Conservation (phyloP, 2,329 filamentous ascomycete genomes). For the Tolypocladium tropicale region DNA sequence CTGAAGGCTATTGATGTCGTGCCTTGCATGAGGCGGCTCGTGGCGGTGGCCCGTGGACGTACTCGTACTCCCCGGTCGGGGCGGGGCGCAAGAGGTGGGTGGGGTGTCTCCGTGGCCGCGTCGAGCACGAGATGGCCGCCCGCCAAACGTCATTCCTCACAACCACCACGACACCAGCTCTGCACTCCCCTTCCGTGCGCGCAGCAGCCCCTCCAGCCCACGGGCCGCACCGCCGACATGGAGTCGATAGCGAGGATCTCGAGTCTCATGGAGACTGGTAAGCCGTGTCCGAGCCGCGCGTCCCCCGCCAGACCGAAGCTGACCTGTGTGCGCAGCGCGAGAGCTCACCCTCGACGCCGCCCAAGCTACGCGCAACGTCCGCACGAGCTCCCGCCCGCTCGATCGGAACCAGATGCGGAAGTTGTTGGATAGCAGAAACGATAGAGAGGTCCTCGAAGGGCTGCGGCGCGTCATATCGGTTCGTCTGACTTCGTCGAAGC, state of each 20-base stretch:
- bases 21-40: not conserved
- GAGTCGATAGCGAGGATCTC: constrained; percentile 95
- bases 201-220: constrained; percentile 2
- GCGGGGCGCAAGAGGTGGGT: too few relatives aligned
- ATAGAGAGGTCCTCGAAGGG: constrained; percentile 87
- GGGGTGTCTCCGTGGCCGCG: not conserved
- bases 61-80: not conserved
- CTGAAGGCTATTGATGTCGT: not conserved
- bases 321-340: constrained; percentile 51
- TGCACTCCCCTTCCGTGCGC: not conserved
- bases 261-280: constrained; percentile 88
- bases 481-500: constrained; percentile 21
- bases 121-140: not conserved
- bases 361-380: constrained; percentile 65
- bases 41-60: not conserved
- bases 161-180: not conserved
- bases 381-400: constrained; percentile 52
- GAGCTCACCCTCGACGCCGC: constrained; percentile 97
- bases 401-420: constrained; percentile 85
- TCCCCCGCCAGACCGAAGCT: constrained; percentile 7
- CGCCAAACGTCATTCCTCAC: not conserved
- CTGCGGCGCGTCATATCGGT: constrained; percentile 81
- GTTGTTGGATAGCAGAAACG: constrained; percentile 85
- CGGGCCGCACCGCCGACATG: constrained; percentile 43
- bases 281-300: constrained; percentile 13